Percentiles rank a stretch among this genome's conserved stretches.
Conservation (phyloP, 768 basidiomycete genomes). For the Sistotremastrum suecicum region DNA sequence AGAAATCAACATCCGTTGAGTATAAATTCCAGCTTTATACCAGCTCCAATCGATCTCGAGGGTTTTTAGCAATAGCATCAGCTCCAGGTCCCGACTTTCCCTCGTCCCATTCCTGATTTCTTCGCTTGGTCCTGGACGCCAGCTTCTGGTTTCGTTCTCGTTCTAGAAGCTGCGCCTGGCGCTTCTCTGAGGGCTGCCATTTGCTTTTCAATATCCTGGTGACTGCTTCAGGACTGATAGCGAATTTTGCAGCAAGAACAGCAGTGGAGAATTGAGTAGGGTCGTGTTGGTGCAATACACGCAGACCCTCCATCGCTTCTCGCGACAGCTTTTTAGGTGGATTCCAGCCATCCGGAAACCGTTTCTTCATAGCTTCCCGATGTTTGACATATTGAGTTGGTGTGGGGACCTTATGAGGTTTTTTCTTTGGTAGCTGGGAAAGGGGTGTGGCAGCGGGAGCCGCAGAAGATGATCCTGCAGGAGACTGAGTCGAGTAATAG, state of each 20-base stretch:
- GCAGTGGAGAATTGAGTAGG: slow-evolving; percentile 50
- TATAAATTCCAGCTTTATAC: too few relatives aligned
- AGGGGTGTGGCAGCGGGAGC: slow-evolving; percentile 2
- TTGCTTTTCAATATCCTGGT: slow-evolving; percentile 64
- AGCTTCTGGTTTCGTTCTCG: slow-evolving; percentile 31
- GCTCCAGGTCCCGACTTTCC: too few relatives aligned
- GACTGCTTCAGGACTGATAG: slow-evolving; percentile 69
- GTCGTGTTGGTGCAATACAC: slow-evolving; percentile 50
- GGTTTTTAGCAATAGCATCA: too few relatives aligned
- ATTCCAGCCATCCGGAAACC: slow-evolving; percentile 57
- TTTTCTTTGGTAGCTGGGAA: slow-evolving; percentile 5
- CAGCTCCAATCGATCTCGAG: too few relatives aligned
- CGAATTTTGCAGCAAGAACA: slow-evolving; percentile 62
- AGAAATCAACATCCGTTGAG: too few relatives aligned
- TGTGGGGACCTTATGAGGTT: slow-evolving; percentile 11
- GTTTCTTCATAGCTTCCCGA: slow-evolving; percentile 32
- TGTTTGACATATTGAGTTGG: slow-evolving; percentile 30
- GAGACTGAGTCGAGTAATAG: slow-evolving; percentile 1
- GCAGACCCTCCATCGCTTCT: slow-evolving; percentile 72
- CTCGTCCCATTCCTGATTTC: too few relatives aligned
- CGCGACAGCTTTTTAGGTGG: slow-evolving; percentile 71
- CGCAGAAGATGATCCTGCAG: slow-evolving; percentile 4
- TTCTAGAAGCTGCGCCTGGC: slow-evolving; percentile 32
- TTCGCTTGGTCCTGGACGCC: too few relatives aligned
- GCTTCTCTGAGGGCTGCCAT: slow-evolving; percentile 49